Evolutionary conservation across 495 filamentous ascomycete species (phyloP).

Genomic region (Hypoxylon rickii): DNA sequence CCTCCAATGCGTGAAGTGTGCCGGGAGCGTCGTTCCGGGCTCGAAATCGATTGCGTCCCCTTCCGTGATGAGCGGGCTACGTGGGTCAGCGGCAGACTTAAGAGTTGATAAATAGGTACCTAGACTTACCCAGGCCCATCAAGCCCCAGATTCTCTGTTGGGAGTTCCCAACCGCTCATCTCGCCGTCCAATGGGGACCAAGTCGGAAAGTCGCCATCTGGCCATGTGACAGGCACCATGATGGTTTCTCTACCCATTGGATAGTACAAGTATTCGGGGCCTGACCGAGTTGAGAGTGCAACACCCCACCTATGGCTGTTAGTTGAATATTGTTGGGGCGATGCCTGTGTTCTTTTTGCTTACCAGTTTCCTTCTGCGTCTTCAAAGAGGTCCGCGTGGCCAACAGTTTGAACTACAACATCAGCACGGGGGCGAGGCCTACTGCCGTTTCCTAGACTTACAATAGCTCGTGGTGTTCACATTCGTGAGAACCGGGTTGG

Average conservation of each 20-base stretch:
- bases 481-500: slow-evolving; percentile 61
- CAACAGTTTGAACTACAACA: slow-evolving; percentile 53
- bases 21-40: slow-evolving; percentile 42
- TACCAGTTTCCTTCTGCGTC: slow-evolving; percentile 60
- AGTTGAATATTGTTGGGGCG: background rate
- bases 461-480: slow-evolving; percentile 54
- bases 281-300: slow-evolving; percentile 53
- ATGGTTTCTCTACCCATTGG: slow-evolving; percentile 66
- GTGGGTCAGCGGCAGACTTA: slow-evolving; percentile 6
- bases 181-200: slow-evolving; percentile 50
- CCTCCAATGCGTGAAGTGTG: slow-evolving; percentile 57
- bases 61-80: slow-evolving; percentile 43
- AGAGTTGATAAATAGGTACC: background rate
- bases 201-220: slow-evolving; percentile 44
- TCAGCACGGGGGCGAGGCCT: background rate
- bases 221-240: slow-evolving; percentile 59
- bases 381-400: slow-evolving; percentile 57
- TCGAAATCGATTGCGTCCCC: slow-evolving; percentile 49
- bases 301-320: slow-evolving; percentile 43
- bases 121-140: slow-evolving; percentile 42
- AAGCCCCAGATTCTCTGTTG: slow-evolving; percentile 32
- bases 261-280: slow-evolving; percentile 51
- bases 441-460: too few relatives aligned
- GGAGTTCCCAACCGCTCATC: slow-evolving; percentile 51
- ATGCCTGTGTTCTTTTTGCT: background rate